A percentile compares a stretch with the other conserved stretches of the same genome.
phyloP scores from a whole-genome alignment of 2,329 filamentous ascomycete genomes.

The Phoma sp. region DNA sequence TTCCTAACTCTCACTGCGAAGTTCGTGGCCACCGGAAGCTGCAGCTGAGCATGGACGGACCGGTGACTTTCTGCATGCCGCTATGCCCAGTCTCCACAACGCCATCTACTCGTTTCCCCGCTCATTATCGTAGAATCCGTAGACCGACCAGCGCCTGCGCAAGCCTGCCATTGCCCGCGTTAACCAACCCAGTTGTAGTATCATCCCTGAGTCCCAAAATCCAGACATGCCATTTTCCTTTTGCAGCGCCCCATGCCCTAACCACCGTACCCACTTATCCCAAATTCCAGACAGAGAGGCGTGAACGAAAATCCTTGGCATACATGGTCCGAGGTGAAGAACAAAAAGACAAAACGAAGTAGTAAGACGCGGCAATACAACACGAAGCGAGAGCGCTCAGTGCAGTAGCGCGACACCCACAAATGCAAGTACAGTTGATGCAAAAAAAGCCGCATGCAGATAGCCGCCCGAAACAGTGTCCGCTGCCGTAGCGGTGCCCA shows the following conservation, averaged over 20 bases:
- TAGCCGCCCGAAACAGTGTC: slow-evolving; percentile 19
- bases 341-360: slow-evolving; percentile 21
- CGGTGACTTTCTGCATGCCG: slow-evolving; percentile 29
- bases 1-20: slow-evolving; percentile 18
- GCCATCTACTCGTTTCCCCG: slow-evolving; percentile 26
- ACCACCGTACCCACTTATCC: slow-evolving; percentile 18
- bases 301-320: slow-evolving; percentile 25
- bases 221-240: slow-evolving; percentile 17
- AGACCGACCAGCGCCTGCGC: slow-evolving; percentile 43
- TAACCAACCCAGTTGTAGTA: slow-evolving; percentile 36
- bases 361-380: slow-evolving; percentile 24
- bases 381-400: slow-evolving; percentile 10
- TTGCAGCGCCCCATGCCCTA: slow-evolving; percentile 19
- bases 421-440: slow-evolving; percentile 19
- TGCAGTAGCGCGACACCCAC: slow-evolving; percentile 4
- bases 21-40: slow-evolving; percentile 24
- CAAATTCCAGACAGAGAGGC: slow-evolving; percentile 17
- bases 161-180: slow-evolving; percentile 30
- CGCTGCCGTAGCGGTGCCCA: slow-evolving; percentile 13
- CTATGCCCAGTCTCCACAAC: slow-evolving; percentile 19
- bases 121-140: slow-evolving; percentile 36
- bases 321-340: slow-evolving; percentile 23
- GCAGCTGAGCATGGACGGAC: slow-evolving; percentile 21
- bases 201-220: slow-evolving; percentile 30
- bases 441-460: slow-evolving; percentile 23